phyloP scores from a whole-genome alignment of 2,329 filamentous ascomycete species.

The Chaetomiaceae sp. region DNA sequence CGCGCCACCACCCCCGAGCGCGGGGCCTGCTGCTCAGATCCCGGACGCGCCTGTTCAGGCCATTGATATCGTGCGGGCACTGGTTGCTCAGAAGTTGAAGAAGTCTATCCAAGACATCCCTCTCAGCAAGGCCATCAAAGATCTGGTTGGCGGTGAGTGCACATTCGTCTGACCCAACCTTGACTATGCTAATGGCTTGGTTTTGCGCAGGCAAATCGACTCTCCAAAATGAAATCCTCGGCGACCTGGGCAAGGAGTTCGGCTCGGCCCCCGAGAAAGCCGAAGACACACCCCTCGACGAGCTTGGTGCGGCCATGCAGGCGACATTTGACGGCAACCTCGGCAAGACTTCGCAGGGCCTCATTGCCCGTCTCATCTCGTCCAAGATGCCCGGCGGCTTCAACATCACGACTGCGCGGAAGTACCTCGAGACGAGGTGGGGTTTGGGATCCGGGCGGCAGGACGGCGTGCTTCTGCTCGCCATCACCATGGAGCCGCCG shows the following conservation, averaged over 20 bases:
- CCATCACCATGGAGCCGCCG: conserved; percentile 87
- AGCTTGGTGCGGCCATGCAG: conserved; percentile 92
- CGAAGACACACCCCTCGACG: conserved; percentile 93
- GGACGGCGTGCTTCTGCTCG: conserved; percentile 82
- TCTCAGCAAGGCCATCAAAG: conserved; percentile 94
- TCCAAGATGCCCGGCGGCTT: conserved; percentile 99
- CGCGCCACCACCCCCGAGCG: conserved; percentile 60
- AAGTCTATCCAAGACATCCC: conserved; percentile 86
- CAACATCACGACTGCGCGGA: conserved; percentile 93
- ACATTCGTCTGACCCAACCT: not conserved
- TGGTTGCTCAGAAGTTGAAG: conserved; percentile 97
- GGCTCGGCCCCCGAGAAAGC: conserved; percentile 97
- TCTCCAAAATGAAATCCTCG: conserved; percentile 96
- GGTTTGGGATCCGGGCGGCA: conserved; percentile 82
- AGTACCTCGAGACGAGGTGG: conserved; percentile 93
- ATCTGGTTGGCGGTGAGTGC: conserved; percentile 84
- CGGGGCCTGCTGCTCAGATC: conserved; percentile 82
- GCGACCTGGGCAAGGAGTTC: conserved; percentile 97
- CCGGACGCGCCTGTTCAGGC: conserved; percentile 84
- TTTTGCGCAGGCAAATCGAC: conserved; percentile 78
- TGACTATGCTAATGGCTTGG: not conserved
- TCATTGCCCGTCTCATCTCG: conserved; percentile 91
- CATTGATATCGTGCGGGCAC: conserved; percentile 79
- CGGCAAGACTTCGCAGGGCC: conserved; percentile 89
- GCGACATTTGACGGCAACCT: conserved; percentile 98